Evolutionary conservation across 805 yeast species (phyloP).

Genomic region (Candida dajiaensis): DNA sequence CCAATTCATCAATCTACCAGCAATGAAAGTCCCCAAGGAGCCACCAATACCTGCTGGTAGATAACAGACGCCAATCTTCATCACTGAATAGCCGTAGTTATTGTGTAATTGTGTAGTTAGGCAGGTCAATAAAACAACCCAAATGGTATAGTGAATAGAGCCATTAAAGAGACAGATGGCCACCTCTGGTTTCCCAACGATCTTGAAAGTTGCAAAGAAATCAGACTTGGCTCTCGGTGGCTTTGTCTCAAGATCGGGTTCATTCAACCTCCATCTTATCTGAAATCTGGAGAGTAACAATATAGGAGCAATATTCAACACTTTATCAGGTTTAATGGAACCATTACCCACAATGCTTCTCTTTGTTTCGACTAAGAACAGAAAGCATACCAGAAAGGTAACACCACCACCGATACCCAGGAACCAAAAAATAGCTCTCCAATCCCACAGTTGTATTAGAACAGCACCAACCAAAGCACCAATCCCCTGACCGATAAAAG

Average conservation of each 20-base stretch:
- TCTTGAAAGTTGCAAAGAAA: slow-evolving; percentile 34
- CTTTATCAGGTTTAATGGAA: slow-evolving; percentile 43
- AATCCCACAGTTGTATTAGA: slow-evolving; percentile 40
- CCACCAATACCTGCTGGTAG: slow-evolving; percentile 71
- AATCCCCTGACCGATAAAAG: slow-evolving; percentile 67
- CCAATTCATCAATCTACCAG: slow-evolving; percentile 54
- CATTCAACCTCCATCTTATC: slow-evolving; percentile 22
- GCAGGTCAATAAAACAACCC: slow-evolving; percentile 67
- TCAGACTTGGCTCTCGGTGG: slow-evolving; percentile 22
- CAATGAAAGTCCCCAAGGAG: slow-evolving; percentile 48
- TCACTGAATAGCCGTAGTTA: slow-evolving; percentile 44
- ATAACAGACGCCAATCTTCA: slow-evolving; percentile 64
- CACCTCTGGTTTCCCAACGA: slow-evolving; percentile 40
- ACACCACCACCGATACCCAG: slow-evolving; percentile 57
- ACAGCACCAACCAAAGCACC: slow-evolving; percentile 66
- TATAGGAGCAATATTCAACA: slow-evolving; percentile 41
- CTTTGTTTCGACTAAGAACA: slow-evolving; percentile 68
- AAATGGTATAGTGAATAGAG: slow-evolving; percentile 58
- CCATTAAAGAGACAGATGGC: slow-evolving; percentile 46
- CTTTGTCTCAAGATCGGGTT: slow-evolving; percentile 28
- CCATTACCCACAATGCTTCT: slow-evolving; percentile 73
- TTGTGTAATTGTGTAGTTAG: slow-evolving; percentile 48
- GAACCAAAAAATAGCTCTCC: slow-evolving; percentile 82
- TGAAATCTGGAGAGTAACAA: slow-evolving; percentile 17
- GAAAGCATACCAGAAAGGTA: slow-evolving; percentile 28